Conservation (phyloP, 192 early-diverging fungal genomes). For the Umbelopsis sp. region DNA sequence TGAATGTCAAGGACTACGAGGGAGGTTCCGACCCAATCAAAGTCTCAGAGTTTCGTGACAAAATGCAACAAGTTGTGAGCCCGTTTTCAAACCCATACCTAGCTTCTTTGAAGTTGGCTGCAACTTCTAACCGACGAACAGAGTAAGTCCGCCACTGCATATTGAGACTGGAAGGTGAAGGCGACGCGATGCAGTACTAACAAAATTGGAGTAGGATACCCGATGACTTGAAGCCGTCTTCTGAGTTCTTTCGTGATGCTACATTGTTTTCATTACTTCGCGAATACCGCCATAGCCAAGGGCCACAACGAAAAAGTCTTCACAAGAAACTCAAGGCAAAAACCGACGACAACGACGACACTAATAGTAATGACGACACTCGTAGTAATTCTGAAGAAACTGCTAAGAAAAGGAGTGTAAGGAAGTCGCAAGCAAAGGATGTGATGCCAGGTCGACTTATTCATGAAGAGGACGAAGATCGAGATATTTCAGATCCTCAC, state of each 20-base stretch:
- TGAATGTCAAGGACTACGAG: slow-evolving; percentile 3
- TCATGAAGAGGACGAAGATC: slow-evolving; percentile 15
- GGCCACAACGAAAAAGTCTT: not conserved
- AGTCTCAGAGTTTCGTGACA: not conserved
- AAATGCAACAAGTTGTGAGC: not conserved
- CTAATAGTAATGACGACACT: too few species aligned
- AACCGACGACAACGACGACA: not conserved
- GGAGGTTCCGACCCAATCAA: not conserved
- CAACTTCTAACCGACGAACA: not conserved
- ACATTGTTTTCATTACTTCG: slow-evolving; percentile 23
- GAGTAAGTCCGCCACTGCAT: not conserved
- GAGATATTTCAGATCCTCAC: not conserved
- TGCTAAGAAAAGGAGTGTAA: not conserved
- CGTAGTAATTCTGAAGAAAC: not conserved
- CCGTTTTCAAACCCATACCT: not conserved
- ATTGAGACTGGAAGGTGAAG: too few species aligned
- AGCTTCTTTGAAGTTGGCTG: not conserved
- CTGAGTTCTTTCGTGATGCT: slow-evolving; percentile 25
- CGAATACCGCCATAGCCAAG: slow-evolving; percentile 7
- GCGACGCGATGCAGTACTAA: not conserved
- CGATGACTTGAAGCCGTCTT: not conserved
- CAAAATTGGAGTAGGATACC: not conserved
- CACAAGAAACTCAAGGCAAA: not conserved
- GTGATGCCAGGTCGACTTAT: slow-evolving; percentile 19
- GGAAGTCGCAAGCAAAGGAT: slow-evolving; percentile 28